A percentile compares a stretch with the other conserved stretches of the same genome.
phyloP scores from a whole-genome alignment of 2,329 filamentous ascomycete species.

The Neoarthrinium moseri region DNA sequence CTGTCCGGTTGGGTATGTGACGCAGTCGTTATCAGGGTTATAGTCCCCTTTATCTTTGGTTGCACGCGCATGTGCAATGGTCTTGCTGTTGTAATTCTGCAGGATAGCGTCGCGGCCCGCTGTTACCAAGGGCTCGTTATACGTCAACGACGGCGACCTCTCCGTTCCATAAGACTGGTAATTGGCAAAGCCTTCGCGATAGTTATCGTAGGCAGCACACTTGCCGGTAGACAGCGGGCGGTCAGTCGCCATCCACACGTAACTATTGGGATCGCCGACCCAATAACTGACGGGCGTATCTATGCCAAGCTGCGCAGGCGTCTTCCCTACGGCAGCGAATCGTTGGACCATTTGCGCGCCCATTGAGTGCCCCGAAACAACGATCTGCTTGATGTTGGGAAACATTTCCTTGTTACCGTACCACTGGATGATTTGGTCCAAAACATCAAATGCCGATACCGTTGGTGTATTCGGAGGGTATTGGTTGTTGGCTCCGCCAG shows the following conservation, averaged over 20 bases:
- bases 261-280: conserved; percentile 13
- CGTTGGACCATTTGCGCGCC: conserved; percentile 12
- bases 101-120: conserved; percentile 8
- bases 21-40: conserved; percentile 4
- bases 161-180: conserved; percentile 8
- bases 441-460: conserved; percentile 8
- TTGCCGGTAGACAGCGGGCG: conserved; percentile 8
- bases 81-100: conserved; percentile 10
- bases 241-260: conserved; percentile 8
- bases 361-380: conserved; percentile 12
- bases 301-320: conserved; percentile 1
- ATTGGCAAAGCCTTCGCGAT: conserved; percentile 11
- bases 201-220: conserved; percentile 11
- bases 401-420: conserved; percentile 10
- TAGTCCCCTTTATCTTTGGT: conserved; percentile 11
- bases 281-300: conserved; percentile 11
- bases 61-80: conserved; percentile 12
- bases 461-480: conserved; percentile 5
- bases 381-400: conserved; percentile 14
- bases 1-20: conserved; percentile 9
- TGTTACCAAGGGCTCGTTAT: conserved; percentile 9
- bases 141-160: conserved; percentile 5
- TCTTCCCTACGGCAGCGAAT: conserved; percentile 13
- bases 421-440: conserved; percentile 12
- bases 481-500: conserved; percentile 11